Evolutionary conservation across 148 eudicot species (phyloP).

Genomic region (Spergularia bocconei): DNA sequence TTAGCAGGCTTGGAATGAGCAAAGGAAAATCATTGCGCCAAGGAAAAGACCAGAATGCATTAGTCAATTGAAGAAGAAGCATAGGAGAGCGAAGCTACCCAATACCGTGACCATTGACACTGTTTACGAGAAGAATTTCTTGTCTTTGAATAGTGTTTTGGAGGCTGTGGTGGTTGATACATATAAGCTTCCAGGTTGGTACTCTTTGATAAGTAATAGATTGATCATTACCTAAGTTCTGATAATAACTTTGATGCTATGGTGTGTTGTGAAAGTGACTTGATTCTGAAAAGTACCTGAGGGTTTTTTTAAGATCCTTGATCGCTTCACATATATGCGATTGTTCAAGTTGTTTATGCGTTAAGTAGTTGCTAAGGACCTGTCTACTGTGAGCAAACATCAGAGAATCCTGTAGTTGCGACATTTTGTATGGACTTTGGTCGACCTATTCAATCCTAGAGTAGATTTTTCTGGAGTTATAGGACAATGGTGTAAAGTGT

Average conservation of each 20-base stretch:
- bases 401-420: neutral
- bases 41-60: constrained; percentile 66
- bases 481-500: no score
- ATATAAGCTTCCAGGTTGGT: constrained; percentile 70
- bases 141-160: constrained; percentile 67
- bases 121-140: constrained; percentile 70
- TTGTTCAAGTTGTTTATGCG: neutral
- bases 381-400: neutral
- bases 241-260: neutral
- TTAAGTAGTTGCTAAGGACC: neutral
- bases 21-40: constrained; percentile 53
- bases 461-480: neutral
- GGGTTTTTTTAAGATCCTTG: neutral
- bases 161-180: constrained; percentile 74
- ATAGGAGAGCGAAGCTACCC: constrained; percentile 60
- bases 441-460: neutral
- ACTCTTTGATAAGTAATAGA: neutral
- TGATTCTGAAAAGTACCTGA: neutral
- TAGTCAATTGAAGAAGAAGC: constrained; percentile 55
- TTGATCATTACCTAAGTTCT: neutral
- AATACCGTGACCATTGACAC: constrained; percentile 75
- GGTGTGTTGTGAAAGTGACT: neutral
- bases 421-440: neutral
- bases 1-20: constrained; percentile 84
- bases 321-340: neutral